phyloP scores from a whole-genome alignment of 2,329 filamentous ascomycete genomes.

The Ophiostoma sp. region DNA sequence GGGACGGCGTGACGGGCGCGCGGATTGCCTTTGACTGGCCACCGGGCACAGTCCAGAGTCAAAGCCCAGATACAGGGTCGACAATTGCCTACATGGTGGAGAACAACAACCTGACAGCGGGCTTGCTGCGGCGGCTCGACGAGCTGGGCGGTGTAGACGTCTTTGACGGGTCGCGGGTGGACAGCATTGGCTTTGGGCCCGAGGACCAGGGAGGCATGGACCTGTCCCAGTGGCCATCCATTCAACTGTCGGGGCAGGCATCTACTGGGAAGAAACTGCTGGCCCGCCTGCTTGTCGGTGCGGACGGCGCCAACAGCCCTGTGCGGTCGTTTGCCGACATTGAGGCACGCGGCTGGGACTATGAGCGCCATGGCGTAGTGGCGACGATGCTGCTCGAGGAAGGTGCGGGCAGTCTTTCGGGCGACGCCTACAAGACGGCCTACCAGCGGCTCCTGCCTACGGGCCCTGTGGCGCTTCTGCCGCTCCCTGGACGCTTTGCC shows the following conservation, averaged over 20 bases:
- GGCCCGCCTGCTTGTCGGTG: conserved; percentile 84
- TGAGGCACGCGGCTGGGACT: conserved; percentile 86
- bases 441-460: conserved; percentile 95
- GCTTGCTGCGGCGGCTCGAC: conserved; percentile 69
- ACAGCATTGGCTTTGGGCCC: conserved; percentile 74
- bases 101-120: conserved; percentile 84
- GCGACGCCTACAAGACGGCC: conserved; percentile 65
- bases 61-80: conserved; percentile 42
- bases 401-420: conserved; percentile 47
- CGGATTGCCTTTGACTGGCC: conserved; percentile 85
- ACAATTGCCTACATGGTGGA: conserved; percentile 96
- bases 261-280: conserved; percentile 54
- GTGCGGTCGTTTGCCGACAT: conserved; percentile 89
- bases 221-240: conserved; percentile 82
- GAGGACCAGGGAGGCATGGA: conserved; percentile 55
- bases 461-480: conserved; percentile 87
- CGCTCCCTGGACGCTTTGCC: conserved; percentile 77
- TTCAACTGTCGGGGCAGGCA: conserved; percentile 59
- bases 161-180: conserved; percentile 75
- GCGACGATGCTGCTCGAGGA: conserved; percentile 76
- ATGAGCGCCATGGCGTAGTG: conserved; percentile 84
- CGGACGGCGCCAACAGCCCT: conserved; percentile 92
- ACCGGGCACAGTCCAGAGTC: conserved; percentile 44
- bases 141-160: conserved; percentile 68
- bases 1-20: conserved; percentile 89